phyloP scores from a whole-genome alignment of 176 grass and related monocot species.

The Oryza rufipogon region DNA sequence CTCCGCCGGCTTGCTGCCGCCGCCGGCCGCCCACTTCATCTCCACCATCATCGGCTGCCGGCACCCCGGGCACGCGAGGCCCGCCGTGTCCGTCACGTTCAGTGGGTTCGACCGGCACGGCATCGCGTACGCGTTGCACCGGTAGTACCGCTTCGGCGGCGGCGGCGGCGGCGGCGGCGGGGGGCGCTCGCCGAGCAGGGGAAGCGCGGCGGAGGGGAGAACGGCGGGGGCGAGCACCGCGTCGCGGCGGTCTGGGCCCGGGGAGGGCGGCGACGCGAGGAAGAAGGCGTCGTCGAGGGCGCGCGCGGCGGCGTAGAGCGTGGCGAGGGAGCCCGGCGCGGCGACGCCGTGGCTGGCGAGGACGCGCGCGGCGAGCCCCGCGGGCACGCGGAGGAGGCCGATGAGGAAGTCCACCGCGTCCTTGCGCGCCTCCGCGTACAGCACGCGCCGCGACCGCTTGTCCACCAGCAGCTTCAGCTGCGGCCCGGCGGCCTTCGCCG shows the following conservation, averaged over 20 bases:
- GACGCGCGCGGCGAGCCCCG: conserved; percentile 56
- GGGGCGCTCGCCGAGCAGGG: background rate
- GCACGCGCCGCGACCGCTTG: conserved; percentile 52
- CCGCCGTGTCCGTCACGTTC: conserved; percentile 43
- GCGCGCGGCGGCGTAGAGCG: conserved; percentile 56
- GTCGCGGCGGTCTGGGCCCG: conserved; percentile 41
- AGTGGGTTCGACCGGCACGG: conserved; percentile 26
- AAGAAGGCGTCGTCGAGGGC: conserved; percentile 54
- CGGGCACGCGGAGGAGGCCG: conserved; percentile 64
- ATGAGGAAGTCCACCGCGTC: conserved; percentile 75
- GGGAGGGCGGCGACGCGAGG: background rate
- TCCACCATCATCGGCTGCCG: conserved; percentile 45
- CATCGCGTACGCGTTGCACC: conserved; percentile 12
- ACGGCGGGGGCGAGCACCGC: conserved; percentile 41
- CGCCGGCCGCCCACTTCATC: conserved; percentile 42
- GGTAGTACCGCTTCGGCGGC: conserved; percentile 36
- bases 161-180: background rate
- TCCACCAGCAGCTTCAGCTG: conserved; percentile 76
- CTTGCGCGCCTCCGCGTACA: conserved; percentile 72
- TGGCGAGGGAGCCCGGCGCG: conserved; percentile 41
- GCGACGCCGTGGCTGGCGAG: conserved; percentile 25
- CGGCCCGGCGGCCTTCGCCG: background rate
- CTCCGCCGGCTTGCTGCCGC: conserved; percentile 35
- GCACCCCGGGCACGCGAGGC: conserved; percentile 45
- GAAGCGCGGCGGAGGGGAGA: conserved; percentile 28